Conservation (phyloP, 2,329 filamentous ascomycete genomes). For the Aspergillus sp. region DNA sequence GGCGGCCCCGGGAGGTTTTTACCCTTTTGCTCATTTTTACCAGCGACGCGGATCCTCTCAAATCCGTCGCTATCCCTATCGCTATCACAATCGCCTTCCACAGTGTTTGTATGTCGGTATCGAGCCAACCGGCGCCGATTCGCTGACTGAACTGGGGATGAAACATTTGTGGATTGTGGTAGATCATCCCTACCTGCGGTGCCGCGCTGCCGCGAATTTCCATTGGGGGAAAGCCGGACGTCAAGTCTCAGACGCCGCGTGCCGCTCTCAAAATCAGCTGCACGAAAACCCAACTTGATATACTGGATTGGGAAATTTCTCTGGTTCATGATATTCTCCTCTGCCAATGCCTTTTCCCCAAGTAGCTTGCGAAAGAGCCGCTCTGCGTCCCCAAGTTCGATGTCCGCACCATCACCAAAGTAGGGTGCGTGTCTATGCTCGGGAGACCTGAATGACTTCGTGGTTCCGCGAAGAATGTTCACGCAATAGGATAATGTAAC, state of each 20-base stretch:
- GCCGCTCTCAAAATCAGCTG: constrained; percentile 48
- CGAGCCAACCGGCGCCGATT: constrained; percentile 36
- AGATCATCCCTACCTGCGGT: constrained; percentile 44
- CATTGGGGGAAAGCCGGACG: constrained; percentile 52
- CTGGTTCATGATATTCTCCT: constrained; percentile 66
- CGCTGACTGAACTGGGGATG: constrained; percentile 59
- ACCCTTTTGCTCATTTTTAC: constrained; percentile 28
- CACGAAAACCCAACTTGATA: constrained; percentile 44
- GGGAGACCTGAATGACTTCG: constrained; percentile 56
- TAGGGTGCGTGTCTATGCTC: constrained; percentile 56
- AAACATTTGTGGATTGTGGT: constrained; percentile 66
- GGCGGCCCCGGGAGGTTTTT: constrained; percentile 42
- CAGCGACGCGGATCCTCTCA: constrained; percentile 40
- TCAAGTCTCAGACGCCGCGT: constrained; percentile 52
- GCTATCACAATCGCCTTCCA: constrained; percentile 27
- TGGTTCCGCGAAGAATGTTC: constrained; percentile 77
- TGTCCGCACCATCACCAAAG: constrained; percentile 66
- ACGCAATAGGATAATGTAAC: constrained; percentile 78
- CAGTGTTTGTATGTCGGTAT: constrained; percentile 22
- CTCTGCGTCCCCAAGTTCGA: constrained; percentile 76
- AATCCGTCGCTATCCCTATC: constrained; percentile 47
- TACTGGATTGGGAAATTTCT: constrained; percentile 74
- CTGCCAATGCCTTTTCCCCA: constrained; percentile 69
- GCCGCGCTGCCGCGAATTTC: constrained; percentile 29
- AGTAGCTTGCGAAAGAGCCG: constrained; percentile 78